phyloP scores from a whole-genome alignment of 176 grass and related monocot species.

The Triticum timopheevii region DNA sequence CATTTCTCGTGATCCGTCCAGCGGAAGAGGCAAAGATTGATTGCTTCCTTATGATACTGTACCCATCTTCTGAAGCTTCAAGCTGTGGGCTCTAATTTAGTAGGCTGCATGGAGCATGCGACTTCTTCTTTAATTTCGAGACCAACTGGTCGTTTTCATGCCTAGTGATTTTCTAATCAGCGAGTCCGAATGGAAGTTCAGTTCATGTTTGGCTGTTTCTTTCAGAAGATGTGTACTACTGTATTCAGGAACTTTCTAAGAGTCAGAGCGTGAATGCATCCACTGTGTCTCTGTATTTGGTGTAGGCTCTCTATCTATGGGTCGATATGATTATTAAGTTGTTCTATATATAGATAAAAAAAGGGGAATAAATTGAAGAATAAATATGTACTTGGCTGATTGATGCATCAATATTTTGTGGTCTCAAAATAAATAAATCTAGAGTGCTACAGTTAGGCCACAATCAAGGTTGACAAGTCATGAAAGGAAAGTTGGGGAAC shows the following conservation, averaged over 20 bases:
- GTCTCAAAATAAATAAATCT: background rate
- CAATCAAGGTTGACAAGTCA: background rate
- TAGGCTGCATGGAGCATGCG: constrained; percentile 9
- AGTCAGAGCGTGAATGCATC: constrained; percentile 20
- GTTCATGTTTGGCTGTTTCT: constrained; percentile 27
- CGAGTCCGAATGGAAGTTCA: constrained; percentile 25
- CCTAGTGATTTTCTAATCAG: constrained; percentile 12
- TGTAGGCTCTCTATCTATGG: constrained; percentile 7
- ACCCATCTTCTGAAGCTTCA: constrained; percentile 24
- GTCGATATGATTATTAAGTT: background rate
- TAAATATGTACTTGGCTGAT: background rate
- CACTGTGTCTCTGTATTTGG: constrained; percentile 20
- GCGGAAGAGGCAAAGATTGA: constrained; percentile 38
- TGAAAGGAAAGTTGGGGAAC: background rate
- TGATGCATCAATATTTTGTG: background rate
- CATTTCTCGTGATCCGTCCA: constrained; percentile 6
- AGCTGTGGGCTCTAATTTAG: background rate
- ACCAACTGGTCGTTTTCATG: constrained; percentile 15
- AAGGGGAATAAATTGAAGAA: background rate
- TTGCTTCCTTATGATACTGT: background rate
- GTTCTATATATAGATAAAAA: background rate
- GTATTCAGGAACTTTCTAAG: constrained; percentile 5
- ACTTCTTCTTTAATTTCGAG: constrained; percentile 35
- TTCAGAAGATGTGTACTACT: constrained; percentile 16
- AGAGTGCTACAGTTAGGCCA: background rate